Evolutionary conservation across 1,284 basidiomycete genomes (phyloP).

Genomic region (Cerioporus squamosus): DNA sequence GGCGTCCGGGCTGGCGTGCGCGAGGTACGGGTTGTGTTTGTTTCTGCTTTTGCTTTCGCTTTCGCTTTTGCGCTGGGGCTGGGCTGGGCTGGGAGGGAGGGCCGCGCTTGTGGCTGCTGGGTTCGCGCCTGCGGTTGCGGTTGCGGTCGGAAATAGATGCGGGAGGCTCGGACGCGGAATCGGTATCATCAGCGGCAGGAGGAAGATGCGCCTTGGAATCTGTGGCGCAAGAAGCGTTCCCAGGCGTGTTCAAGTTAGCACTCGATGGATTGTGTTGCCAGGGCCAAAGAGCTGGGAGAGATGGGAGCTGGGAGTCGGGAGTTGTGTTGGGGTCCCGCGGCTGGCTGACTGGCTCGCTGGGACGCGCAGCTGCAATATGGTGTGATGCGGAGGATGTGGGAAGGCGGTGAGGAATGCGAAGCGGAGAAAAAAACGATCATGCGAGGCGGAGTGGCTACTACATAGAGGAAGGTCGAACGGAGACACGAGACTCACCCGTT

Average conservation of each 20-base stretch:
- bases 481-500: constrained; percentile 40
- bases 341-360: neutral
- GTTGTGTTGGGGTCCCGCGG: neutral
- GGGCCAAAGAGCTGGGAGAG: too few species aligned
- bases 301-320: too few species aligned
- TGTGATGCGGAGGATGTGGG: neutral
- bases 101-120: too few species aligned
- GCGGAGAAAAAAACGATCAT: too few species aligned
- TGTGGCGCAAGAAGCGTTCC: constrained; percentile 34
- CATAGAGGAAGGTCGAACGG: neutral
- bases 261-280: too few species aligned
- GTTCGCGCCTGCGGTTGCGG: too few species aligned
- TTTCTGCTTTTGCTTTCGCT: neutral
- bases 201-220: constrained; percentile 55
- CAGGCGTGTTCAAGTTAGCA: neutral
- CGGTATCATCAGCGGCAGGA: neutral
- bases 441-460: too few species aligned
- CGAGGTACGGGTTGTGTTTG: constrained; percentile 46
- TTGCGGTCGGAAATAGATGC: too few species aligned
- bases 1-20: constrained; percentile 46
- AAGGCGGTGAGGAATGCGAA: neutral
- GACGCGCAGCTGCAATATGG: neutral
- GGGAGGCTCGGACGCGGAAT: neutral
- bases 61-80: neutral
- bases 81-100: neutral